Evolutionary conservation across 306 rosid species (phyloP), one percentile per base, ranked within the genome.

Genomic region (Cercis canadensis): DNA sequence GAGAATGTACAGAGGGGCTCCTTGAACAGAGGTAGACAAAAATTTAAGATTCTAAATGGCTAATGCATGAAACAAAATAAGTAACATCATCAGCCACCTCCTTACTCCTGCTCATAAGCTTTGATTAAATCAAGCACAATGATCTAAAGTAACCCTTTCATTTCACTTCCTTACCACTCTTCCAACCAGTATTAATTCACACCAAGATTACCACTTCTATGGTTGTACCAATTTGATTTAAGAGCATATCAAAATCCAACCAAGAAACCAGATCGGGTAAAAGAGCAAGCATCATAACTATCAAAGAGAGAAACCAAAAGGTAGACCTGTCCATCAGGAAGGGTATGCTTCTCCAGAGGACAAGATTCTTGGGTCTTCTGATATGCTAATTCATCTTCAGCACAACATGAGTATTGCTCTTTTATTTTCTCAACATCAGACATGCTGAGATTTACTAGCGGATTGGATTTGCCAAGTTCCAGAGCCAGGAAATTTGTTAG

Each of bases 281-380:
- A 72, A 4, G 14, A 53, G 72, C 56, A 64, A 79, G 59, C 51
- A 56, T 10, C 45, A 36, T 41, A 57, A 36, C 10, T 57, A 44
- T 33, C 55, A 52, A 54, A 47, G 8, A 18, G 61, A 39, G 21
- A 66, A 70, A 54, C 41, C 51, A 64, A 85, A 81, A 80, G 54
- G 57, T 65, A 75, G 36, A 89, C 98, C 96, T 94, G 98, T 82
- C 98, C 98, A 78, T 94, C 98, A 50, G 98, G 98, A 76, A 94
- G 97, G 67, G 87, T 87, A 61, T 90, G 97, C 54, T 82, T 81
- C 85, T 94, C 98, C 54, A 78, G 61, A 65, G 83, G 89, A 70
- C 92, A 89, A 46, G 89, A 83, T 59, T 14, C 61, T 66, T 73
- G 70, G 39, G 77, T 86, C 82, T 94, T 89, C 34, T 60, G 85